Base-by-base conservation (phyloP, 2,329 filamentous ascomycete genomes). In the Lasiodiplodia sp. region DNA sequence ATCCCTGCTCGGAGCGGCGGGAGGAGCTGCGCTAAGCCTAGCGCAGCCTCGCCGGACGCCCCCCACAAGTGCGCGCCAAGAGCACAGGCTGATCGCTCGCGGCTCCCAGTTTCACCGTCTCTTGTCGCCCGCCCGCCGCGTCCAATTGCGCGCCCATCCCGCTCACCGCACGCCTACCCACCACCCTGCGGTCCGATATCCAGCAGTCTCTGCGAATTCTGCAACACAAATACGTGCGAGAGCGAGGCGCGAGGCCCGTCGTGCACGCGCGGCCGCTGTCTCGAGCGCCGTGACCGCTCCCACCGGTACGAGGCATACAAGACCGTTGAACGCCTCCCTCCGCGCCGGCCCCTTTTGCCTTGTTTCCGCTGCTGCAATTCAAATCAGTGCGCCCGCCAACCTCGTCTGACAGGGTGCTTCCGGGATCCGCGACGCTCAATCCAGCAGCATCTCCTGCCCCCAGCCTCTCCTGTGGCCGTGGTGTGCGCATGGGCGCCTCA, bases 91-190 rank as follows among this genome's bases (percentile, higher is more conserved):
- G 60, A 63, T 63, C 60, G 60, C 60, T 63, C 58, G 58, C 56
- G 28, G 34, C 57, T 62, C 57, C 38, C 57, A 44, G 37, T 63
- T 64, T 64, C 60, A 64, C 60, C 60, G 60, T 64, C 60, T 64
- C 47, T 64, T 64, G 60, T 52, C 60, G 31, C 44, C 60, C 44
- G 44, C 44, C 47, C 40, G 14, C 18, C 28, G 10, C 40, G 28
- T 37, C 47, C 60, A 64, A 52, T 64, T 52, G 60, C 60, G 16
- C 23, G 16, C 25, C 25, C 40, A 11, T 12, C 40, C 14, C 25
- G 25, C 58, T 52, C 60, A 52, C 60, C 60, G 60, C 60, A 52
- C 60, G 60, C 44, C 47, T 40, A 47, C 12, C 6, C 60, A 64
- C 31, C 60, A 38, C 60, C 44, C 14, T 57, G 55, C 47, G 60